Evolutionary conservation across 768 basidiomycete genomes (phyloP).

Genomic region (Leccinum rimulosum): DNA sequence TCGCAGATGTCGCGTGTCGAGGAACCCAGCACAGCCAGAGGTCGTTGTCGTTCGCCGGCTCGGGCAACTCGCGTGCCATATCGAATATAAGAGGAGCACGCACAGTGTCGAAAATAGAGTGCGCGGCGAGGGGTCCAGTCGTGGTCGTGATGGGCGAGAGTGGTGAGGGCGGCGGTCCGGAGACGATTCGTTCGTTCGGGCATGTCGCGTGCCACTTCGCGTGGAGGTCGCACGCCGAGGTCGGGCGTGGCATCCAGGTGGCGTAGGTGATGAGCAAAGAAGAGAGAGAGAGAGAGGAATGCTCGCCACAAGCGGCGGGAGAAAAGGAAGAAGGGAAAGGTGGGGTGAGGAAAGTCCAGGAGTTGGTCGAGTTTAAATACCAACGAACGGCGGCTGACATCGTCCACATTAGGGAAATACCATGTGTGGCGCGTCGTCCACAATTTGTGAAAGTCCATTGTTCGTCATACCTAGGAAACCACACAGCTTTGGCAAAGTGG

Average conservation of each 20-base stretch:
- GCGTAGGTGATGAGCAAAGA: neutral
- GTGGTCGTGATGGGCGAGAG: neutral
- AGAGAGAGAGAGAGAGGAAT: neutral
- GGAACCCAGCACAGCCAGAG: neutral
- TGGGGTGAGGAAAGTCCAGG: neutral
- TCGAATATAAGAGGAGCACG: neutral
- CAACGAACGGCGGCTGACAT: constrained; percentile 9
- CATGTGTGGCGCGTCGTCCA: constrained; percentile 4
- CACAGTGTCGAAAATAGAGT: neutral
- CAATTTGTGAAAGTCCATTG: neutral
- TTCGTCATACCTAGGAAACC: neutral
- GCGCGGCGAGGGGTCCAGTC: neutral
- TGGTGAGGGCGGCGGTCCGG: neutral
- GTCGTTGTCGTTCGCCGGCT: neutral
- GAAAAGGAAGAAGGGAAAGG: neutral
- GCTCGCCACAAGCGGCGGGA: neutral
- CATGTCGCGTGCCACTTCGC: constrained; percentile 3
- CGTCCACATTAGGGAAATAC: neutral
- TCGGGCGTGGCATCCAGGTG: neutral
- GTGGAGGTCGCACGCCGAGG: neutral
- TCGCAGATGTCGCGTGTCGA: neutral
- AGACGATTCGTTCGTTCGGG: neutral
- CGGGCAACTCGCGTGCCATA: constrained; percentile 2
- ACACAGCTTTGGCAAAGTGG: neutral
- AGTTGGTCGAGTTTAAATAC: constrained; percentile 11